Base-by-base conservation (phyloP, 1,139 yeast genomes). In the Hansenula lynferdii region DNA sequence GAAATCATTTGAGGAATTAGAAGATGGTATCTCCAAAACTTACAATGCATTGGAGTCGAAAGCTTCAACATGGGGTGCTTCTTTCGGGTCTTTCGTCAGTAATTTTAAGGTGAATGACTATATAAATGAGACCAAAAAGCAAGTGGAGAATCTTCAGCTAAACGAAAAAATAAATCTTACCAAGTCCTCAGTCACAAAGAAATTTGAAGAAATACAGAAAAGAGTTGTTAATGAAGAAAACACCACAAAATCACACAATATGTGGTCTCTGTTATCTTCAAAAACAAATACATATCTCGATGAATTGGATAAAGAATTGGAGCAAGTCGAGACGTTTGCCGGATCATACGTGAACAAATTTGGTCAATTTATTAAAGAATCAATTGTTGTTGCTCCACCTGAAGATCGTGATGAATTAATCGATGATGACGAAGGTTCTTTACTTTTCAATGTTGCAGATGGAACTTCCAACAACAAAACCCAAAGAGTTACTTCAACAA, bases 271-370 rank as follows among this genome's bases (percentile, higher is more conserved):
- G 20, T 23, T 31, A 16, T 53, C 66, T 22, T 51, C 54, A 21
- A 73, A 70, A 45, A 85, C 90, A 8, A 78, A 70, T 49, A 53
- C 56, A 37, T 80, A 81, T 36, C 66, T 85, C 42, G 90, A 84
- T 51, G 68, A 70, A 7, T 66, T 85, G 40, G 95, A 85, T 56
- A 67, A 74, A 20, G 84, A 77, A 46, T 65, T 85, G 37, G 95
- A 82, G 49, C 67, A 67, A 40, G 75, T 85, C 9, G 95, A 82
- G 53, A 72, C 71, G 42, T 67, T 68, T 34, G 87, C 92, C 0
- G 76, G 82, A 0, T 68, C 69, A 24, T 79, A 77, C 46, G 75
- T 80, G 12, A 59, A 67, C 31, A 76, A 71, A 53, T 65, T 84
- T 42, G 75, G 89, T 4, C 68, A 77, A 6, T 73, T 82, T 48